phyloP scores from a whole-genome alignment of 2,329 filamentous ascomycete species.

The Microdochium bolleyi region DNA sequence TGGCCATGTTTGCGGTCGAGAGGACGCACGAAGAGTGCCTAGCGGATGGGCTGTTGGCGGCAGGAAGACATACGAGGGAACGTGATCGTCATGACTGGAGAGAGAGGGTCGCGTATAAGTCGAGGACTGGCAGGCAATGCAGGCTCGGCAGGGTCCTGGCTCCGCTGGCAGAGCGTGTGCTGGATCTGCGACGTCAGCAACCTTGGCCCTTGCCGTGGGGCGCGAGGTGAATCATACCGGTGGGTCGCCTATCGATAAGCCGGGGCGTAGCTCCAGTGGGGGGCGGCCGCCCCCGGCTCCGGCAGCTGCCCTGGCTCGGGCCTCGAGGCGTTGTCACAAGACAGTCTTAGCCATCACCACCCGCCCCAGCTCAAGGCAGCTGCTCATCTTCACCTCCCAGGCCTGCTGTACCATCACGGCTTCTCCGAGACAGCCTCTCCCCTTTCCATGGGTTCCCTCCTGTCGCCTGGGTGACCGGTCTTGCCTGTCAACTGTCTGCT shows the following conservation, averaged over 20 bases:
- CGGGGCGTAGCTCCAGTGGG: not conserved
- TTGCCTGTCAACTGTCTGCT: too few species aligned
- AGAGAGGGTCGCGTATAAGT: too few species aligned
- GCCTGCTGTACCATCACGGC: not conserved
- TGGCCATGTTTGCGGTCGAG: slow-evolving; percentile 10
- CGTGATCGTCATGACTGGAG: too few species aligned
- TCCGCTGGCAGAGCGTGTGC: too few species aligned
- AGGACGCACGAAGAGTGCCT: not conserved
- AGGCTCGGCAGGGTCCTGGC: too few species aligned
- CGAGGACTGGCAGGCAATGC: too few species aligned
- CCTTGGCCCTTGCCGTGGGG: not conserved
- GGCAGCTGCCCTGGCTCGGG: not conserved
- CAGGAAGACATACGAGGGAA: too few species aligned
- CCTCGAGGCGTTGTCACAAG: not conserved
- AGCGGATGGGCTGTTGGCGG: too few species aligned
- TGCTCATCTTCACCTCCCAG: not conserved
- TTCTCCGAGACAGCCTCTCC: not conserved
- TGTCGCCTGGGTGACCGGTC: too few species aligned
- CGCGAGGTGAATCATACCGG: not conserved
- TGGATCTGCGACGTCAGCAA: not conserved
- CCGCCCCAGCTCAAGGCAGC: not conserved
- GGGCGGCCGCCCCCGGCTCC: not conserved
- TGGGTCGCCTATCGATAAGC: not conserved
- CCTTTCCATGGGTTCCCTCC: too few species aligned
- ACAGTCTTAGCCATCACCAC: not conserved